A percentile compares a stretch with the other conserved stretches of the same genome.
Conservation (phyloP, 75 land plant species). For the Picea sitchensis region DNA sequence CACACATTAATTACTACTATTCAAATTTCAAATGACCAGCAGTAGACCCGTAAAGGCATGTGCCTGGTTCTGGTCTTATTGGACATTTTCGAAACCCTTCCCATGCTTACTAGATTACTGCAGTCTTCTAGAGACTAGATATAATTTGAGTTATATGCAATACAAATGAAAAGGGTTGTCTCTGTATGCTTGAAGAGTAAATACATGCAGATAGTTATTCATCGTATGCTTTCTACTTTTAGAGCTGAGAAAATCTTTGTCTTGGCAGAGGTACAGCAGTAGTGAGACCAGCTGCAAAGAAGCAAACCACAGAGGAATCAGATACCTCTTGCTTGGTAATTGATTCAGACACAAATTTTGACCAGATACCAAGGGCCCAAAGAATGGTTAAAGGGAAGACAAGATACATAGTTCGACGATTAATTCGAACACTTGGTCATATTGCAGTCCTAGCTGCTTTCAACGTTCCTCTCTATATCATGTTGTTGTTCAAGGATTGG, state of each 20-base stretch:
- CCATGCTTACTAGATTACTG: not conserved
- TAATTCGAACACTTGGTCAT: conserved; percentile 38
- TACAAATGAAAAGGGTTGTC: no score
- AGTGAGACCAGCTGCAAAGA: conserved; percentile 44
- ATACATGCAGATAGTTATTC: not conserved
- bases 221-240: not conserved
- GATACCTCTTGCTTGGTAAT: conserved; percentile 22
- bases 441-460: conserved; percentile 51
- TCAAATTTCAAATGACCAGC: not conserved
- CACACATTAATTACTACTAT: not conserved
- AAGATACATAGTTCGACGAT: conserved; percentile 29
- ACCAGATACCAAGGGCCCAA: conserved; percentile 4
- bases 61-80: not conserved
- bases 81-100: not conserved
- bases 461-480: conserved; percentile 74
- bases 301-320: conserved; percentile 20
- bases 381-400: conserved; percentile 25
- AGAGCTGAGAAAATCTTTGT: not conserved
- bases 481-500: conserved; percentile 94
- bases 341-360: conserved; percentile 18
- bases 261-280: conserved; percentile 52
- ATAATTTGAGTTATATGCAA: no score
- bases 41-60: not conserved
- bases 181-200: not conserved
- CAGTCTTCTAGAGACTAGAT: no score